Conservation (phyloP, 257 asterid species). For the Fraxinus cuspidata region DNA sequence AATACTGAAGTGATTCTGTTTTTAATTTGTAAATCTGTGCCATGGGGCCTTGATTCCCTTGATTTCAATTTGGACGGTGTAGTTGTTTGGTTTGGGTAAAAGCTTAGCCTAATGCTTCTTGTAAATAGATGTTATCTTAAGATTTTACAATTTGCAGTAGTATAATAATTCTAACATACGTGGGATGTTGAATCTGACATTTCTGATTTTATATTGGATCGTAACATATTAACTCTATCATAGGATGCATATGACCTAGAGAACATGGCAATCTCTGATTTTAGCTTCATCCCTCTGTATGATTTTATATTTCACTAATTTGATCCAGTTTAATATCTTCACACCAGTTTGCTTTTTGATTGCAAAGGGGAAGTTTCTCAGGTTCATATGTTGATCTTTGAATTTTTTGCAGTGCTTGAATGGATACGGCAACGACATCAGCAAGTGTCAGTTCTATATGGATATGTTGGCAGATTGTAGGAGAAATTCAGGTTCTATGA, state of each 20-base stretch:
- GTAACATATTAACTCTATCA: background rate
- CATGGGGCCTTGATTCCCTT: background rate
- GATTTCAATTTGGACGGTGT: background rate
- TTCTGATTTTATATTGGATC: background rate
- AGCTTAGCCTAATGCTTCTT: background rate
- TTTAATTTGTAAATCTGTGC: background rate
- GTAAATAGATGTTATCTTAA: background rate
- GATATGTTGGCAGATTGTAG: constrained; percentile 61
- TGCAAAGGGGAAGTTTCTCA: background rate
- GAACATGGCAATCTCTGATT: background rate
- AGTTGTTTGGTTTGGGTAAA: background rate
- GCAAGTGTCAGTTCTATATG: constrained; percentile 88
- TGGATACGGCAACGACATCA: constrained; percentile 62
- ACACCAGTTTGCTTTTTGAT: background rate
- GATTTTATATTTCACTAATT: background rate
- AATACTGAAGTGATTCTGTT: background rate
- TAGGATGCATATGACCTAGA: background rate
- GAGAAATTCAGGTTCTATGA: constrained; percentile 49
- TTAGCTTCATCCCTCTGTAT: background rate
- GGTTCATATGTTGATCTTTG: background rate
- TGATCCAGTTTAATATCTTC: background rate
- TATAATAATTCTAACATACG: background rate
- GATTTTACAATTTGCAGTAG: background rate
- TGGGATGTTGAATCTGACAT: background rate
- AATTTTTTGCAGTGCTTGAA: constrained; percentile 61